phyloP scores from a whole-genome alignment of 352 stramenopile species.

The Phytophthora sansomeana region DNA sequence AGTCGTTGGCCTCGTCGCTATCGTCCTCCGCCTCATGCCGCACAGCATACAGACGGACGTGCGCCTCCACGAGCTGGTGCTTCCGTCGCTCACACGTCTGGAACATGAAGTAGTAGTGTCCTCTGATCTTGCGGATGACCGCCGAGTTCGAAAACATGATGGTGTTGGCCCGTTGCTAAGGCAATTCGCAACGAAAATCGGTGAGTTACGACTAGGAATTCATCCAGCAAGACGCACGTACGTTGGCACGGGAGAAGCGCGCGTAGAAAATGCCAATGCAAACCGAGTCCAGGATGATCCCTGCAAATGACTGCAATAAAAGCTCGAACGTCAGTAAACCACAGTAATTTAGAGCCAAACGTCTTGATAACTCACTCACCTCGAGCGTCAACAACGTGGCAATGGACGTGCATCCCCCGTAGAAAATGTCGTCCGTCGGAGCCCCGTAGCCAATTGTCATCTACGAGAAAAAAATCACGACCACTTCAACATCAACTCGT shows the following conservation, averaged over 20 bases:
- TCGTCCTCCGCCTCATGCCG: constrained; percentile 69
- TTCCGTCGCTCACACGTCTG: constrained; percentile 91
- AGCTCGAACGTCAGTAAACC: neutral
- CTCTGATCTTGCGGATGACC: constrained; percentile 91
- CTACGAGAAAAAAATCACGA: constrained; percentile 30
- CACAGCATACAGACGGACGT: constrained; percentile 87
- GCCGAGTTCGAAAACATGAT: constrained; percentile 89
- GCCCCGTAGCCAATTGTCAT: constrained; percentile 91
- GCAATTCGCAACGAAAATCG: constrained; percentile 1
- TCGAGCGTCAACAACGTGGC: constrained; percentile 81
- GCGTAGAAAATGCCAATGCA: constrained; percentile 91
- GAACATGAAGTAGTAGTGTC: constrained; percentile 93
- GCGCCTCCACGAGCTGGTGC: constrained; percentile 88
- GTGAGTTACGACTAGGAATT: neutral
- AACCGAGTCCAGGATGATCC: constrained; percentile 88
- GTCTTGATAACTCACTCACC: constrained; percentile 30
- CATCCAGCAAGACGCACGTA: constrained; percentile 31
- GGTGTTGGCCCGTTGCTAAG: constrained; percentile 82
- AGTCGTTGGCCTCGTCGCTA: constrained; percentile 45
- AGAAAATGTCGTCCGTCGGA: constrained; percentile 91
- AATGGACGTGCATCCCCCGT: constrained; percentile 83
- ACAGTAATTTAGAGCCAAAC: neutral
- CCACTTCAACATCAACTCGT: neutral
- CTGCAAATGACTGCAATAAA: constrained; percentile 72
- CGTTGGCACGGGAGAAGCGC: constrained; percentile 81